Percentiles rank a stretch among this genome's conserved stretches.
These are phyloP conservation scores for Calonectria leucothoes DNA, from an alignment of 2,329 filamentous ascomycete genomes.

Conservation along the genomic window DNA sequence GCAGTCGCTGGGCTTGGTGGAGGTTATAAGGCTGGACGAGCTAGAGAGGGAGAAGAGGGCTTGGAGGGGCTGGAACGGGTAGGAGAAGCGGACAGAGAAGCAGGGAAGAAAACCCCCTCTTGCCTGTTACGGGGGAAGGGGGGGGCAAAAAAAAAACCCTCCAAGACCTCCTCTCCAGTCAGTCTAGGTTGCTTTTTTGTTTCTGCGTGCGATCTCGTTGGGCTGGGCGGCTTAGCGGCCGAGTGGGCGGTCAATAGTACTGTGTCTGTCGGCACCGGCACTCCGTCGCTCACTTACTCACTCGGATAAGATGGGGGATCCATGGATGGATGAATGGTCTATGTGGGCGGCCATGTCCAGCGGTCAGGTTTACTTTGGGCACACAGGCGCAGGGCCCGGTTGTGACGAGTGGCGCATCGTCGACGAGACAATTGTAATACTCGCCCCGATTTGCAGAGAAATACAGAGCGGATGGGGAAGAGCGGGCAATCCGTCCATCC, in stretches of 20 bases:
- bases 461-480: neutral
- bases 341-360: neutral
- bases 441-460: neutral
- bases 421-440: neutral
- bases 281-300: neutral
- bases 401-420: neutral
- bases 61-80: constrained; percentile 2
- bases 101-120: neutral
- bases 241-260: constrained; percentile 8
- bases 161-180: neutral
- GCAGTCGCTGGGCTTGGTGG: constrained; percentile 24
- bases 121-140: constrained; percentile 9
- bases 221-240: constrained; percentile 6
- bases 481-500: neutral
- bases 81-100: neutral
- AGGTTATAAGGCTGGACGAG: constrained; percentile 25
- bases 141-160: neutral
- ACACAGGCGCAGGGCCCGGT: neutral
- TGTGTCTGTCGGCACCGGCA: neutral
- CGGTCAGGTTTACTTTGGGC: constrained; percentile 1
- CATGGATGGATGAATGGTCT: neutral
- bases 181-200: neutral
- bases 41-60: constrained; percentile 4
- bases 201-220: constrained; percentile 2
- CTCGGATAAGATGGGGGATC: constrained; percentile 7